Percentiles rank a stretch among this genome's conserved stretches.
These are phyloP conservation scores for Apophysomyces sp. DNA, from an alignment of 371 early-diverging fungal species.

Conservation along the genomic window DNA sequence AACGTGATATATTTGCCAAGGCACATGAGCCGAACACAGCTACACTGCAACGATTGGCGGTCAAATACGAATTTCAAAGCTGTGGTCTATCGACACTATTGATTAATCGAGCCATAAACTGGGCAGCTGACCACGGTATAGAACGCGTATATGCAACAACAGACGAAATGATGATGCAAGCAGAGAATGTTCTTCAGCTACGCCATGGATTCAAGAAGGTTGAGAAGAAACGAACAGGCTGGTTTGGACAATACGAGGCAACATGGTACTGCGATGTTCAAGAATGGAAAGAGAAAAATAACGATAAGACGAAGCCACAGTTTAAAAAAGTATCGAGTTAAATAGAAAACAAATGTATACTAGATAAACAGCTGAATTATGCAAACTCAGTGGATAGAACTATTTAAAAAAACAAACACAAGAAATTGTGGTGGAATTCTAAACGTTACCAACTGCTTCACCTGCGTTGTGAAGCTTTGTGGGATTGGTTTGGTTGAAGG, in stretches of 20 bases:
- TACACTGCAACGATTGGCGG: conserved; percentile 31
- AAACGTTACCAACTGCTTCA: no score
- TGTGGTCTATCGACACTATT: conserved; percentile 41
- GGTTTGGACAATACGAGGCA: conserved; percentile 29
- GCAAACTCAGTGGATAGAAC: no score
- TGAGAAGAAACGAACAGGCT: conserved; percentile 19
- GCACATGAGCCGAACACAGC: conserved; percentile 37
- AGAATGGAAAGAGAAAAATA: conserved; percentile 15
- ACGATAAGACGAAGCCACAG: background rate
- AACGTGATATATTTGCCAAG: conserved; percentile 15
- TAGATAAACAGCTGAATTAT: background rate
- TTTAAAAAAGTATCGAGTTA: background rate
- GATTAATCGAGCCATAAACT: conserved; percentile 36
- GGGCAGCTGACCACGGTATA: conserved; percentile 38
- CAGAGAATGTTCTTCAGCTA: conserved; percentile 33
- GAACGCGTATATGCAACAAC: conserved; percentile 33
- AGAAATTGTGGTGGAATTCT: no score
- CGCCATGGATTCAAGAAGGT: conserved; percentile 41
- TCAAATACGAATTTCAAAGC: conserved; percentile 33
- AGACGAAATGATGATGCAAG: conserved; percentile 34
- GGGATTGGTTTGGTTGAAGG: no score
- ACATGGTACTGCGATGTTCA: conserved; percentile 14
- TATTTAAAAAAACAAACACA: no score
- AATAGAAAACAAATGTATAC: background rate
- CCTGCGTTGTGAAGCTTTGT: no score